Evolutionary conservation across 139 green algal genomes (phyloP), one percentile per base, ranked within the genome.

Genomic region (Chlamydomonas applanata): DNA sequence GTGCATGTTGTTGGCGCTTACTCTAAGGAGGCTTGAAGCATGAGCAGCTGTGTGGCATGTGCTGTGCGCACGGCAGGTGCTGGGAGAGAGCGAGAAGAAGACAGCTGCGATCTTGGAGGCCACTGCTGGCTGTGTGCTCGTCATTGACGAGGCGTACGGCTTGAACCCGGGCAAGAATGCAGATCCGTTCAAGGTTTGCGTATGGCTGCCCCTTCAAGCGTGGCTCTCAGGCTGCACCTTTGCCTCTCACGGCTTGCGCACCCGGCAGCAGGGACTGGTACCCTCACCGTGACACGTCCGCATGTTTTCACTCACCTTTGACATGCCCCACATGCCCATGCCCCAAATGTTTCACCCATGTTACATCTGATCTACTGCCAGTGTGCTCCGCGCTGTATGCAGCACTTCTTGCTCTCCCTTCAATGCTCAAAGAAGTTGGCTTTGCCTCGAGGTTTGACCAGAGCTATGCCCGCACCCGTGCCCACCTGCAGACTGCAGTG

Each of bases 81-180:
- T 85, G 66, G 83, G 83, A 1, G 76, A 79, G 45, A 79, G 63
- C 27, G 83, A 88, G 66, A 73, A 84, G 65, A 77, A 76, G 57
- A 88, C 83, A 2, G 35, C 40, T n/a, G 79, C 76, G 33, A 82
- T 86, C 34, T 67, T 88, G 56, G 79, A 88, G 27, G 76, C 75
- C 13, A 65, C 76, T 13, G 5, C 59, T 30, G 83, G 83, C 70
- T 79, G 79, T 46, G 83, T 88, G 59, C 79, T 88, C 60, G 79
- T 88, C 36, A 88, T 88, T 56, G 83, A 88, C 56, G 83, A 88
- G 67, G 83, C 83, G 1, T 86, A 88, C 49, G 77, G 79, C 0
- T 61, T 87, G 71, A 32, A 83, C 57, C 35, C 60, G 7, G 27
- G 2, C 11, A 66, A 44, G 32, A 54, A 7, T 24, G 56, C 25